Conservation (phyloP, 2,329 filamentous ascomycete genomes). For the Cladosporium colombiae region DNA sequence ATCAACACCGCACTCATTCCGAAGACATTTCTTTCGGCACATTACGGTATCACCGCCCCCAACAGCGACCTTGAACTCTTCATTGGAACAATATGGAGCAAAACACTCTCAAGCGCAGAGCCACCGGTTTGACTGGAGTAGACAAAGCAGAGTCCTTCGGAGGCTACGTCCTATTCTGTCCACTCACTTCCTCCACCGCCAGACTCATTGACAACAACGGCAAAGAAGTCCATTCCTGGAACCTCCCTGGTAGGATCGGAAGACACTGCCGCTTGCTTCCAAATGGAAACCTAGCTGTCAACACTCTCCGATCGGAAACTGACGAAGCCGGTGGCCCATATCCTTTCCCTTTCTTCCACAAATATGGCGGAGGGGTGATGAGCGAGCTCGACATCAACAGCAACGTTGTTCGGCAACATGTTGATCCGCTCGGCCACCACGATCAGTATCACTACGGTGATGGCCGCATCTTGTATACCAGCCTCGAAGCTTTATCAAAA, state of each 20-base stretch:
- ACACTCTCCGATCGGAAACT: slow-evolving; percentile 43
- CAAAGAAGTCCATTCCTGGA: slow-evolving; percentile 48
- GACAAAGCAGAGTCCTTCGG: slow-evolving; percentile 41
- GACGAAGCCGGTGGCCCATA: slow-evolving; percentile 31
- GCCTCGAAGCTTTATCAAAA: slow-evolving; percentile 42
- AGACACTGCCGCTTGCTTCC: slow-evolving; percentile 48
- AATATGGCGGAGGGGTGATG: slow-evolving; percentile 51
- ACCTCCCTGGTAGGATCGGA: slow-evolving; percentile 44
- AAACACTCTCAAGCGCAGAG: slow-evolving; percentile 45
- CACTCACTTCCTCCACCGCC: slow-evolving; percentile 43
- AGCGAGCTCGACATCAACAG: slow-evolving; percentile 43
- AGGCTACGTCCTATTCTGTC: slow-evolving; percentile 46
- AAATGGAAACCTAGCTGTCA: slow-evolving; percentile 49
- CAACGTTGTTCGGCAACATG: slow-evolving; percentile 43
- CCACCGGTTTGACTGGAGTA: slow-evolving; percentile 44
- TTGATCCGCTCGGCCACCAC: slow-evolving; percentile 48
- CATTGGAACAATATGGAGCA: slow-evolving; percentile 42
- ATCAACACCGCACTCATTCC: neutral
- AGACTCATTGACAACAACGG: slow-evolving; percentile 46
- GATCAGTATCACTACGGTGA: slow-evolving; percentile 50
- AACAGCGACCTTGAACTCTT: neutral
- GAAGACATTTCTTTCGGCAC: neutral
- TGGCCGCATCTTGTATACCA: slow-evolving; percentile 47
- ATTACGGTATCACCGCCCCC: neutral
- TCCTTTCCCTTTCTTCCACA: slow-evolving; percentile 48